Evolutionary conservation across 805 yeast genomes (phyloP), one percentile per base, ranked within the genome.

Genomic region (Teunomyces cretensis): DNA sequence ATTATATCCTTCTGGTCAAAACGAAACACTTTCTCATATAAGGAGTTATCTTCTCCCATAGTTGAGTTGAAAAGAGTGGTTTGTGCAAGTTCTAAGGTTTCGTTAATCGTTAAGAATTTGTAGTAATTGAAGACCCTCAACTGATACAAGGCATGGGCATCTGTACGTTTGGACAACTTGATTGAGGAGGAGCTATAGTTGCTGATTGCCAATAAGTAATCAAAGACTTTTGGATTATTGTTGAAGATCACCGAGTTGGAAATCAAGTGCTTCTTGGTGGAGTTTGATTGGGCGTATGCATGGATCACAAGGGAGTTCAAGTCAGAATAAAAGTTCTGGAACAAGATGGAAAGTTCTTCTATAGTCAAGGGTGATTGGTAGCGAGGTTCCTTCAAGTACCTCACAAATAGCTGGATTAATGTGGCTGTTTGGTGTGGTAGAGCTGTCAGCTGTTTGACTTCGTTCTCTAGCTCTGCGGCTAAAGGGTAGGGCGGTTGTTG

Each of bases 301-400:
- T 61, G 51, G 43, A 69, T 47, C 11, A 58, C 62, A 13, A 68
- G 53, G 12, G 68, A 58, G 52, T 68, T 62, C 46, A 72, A 57
- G 45, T 72, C 75, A n/a, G 58, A 58, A 54, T 67, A 68, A 49
- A 70, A 72, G 14, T 54, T 53, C 30, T 57, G 55, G 50, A 72
- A 72, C 35, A 72, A 54, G 15, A 45, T 35, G 9, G 69, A 59
- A 30, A 72, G 55, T 50, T 72, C 75, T 15, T 46, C 40, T 16
- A 70, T 54, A 9, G 71, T 59, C 17, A 72, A 56, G 5, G 76
- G 76, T 32, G 67, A 56, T 53, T 66, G 75, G 48, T 64, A 72
- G 19, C 76, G 60, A 9, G 76, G 76, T 47, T 71, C 76, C 49
- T 67, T 67, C 44, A 72, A 57, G 44, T 70, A 70, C 44, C 57